Conservation (phyloP, 192 early-diverging fungal genomes). For the Coemansia sp. region DNA sequence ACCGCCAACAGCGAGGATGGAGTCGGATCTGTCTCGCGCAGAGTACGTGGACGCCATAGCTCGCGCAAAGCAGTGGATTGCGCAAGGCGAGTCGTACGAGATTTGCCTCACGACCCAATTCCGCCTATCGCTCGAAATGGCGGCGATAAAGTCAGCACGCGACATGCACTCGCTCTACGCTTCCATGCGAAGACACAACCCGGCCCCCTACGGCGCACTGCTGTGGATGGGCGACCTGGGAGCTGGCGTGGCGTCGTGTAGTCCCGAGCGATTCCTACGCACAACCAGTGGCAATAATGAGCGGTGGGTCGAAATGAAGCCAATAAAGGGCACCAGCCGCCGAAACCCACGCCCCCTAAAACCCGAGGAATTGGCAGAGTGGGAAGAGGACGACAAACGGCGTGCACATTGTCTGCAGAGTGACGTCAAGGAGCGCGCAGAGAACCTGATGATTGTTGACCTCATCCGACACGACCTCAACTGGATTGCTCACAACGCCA, state of each 20-base stretch:
- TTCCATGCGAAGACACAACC: slow-evolving; percentile 67
- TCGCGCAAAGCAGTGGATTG: slow-evolving; percentile 61
- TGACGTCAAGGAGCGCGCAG: slow-evolving; percentile 88
- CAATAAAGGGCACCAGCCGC: slow-evolving; percentile 83
- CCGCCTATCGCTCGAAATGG: slow-evolving; percentile 18
- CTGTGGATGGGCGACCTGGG: slow-evolving; percentile 54
- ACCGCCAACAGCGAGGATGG: not conserved
- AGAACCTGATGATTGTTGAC: slow-evolving; percentile 99
- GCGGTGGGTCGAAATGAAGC: slow-evolving; percentile 84
- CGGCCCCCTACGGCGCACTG: slow-evolving; percentile 85
- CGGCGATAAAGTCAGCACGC: not conserved
- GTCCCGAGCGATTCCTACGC: slow-evolving; percentile 81
- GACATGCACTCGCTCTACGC: slow-evolving; percentile 60
- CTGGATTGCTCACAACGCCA: slow-evolving; percentile 62
- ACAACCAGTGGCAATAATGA: not conserved
- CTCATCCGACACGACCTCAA: slow-evolving; percentile 92
- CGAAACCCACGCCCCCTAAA: not conserved
- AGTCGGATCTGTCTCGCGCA: slow-evolving; percentile 14
- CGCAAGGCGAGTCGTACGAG: slow-evolving; percentile 92
- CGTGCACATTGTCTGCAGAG: slow-evolving; percentile 48
- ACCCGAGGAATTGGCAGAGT: not conserved
- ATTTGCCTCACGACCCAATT: slow-evolving; percentile 89
- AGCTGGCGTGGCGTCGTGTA: slow-evolving; percentile 56
- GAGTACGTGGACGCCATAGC: slow-evolving; percentile 56
- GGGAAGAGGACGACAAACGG: slow-evolving; percentile 17